Conservation (phyloP, 2,329 filamentous ascomycete species). For the Alternaria metachromatica region DNA sequence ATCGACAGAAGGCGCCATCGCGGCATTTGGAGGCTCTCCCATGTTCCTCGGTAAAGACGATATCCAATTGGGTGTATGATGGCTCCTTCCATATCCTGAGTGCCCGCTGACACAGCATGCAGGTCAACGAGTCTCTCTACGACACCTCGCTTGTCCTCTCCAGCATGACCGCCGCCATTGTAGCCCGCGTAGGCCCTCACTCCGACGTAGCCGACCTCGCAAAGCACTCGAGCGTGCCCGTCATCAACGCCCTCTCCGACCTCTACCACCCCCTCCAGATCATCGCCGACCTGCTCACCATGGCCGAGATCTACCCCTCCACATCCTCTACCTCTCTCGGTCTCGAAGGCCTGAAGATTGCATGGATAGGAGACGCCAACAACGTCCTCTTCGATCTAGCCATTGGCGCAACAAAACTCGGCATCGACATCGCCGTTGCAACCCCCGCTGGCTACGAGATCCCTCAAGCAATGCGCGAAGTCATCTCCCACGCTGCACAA, state of each 20-base stretch:
- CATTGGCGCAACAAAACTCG: constrained; percentile 84
- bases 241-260: constrained; percentile 73
- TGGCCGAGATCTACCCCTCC: constrained; percentile 76
- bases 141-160: constrained; percentile 92
- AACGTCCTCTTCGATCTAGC: constrained; percentile 96
- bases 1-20: constrained; percentile 88
- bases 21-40: constrained; percentile 86
- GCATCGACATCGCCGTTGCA: constrained; percentile 84
- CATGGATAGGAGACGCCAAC: constrained; percentile 96
- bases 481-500: constrained; percentile 71
- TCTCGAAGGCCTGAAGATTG: constrained; percentile 83
- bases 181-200: constrained; percentile 61
- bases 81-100: not conserved
- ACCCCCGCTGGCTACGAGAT: constrained; percentile 87
- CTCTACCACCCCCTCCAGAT: constrained; percentile 93
- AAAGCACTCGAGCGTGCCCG: constrained; percentile 56
- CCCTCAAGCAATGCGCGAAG: constrained; percentile 72
- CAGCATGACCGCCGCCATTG: constrained; percentile 63
- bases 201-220: constrained; percentile 57
- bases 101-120: constrained; percentile 9
- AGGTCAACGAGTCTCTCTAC: constrained; percentile 92
- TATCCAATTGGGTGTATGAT: constrained; percentile 85
- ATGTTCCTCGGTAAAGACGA: constrained; percentile 98
- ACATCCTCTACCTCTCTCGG: constrained; percentile 62
- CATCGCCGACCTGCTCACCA: constrained; percentile 91